Conservation (phyloP, 371 early-diverging fungal genomes). For the Mycotypha africana region DNA sequence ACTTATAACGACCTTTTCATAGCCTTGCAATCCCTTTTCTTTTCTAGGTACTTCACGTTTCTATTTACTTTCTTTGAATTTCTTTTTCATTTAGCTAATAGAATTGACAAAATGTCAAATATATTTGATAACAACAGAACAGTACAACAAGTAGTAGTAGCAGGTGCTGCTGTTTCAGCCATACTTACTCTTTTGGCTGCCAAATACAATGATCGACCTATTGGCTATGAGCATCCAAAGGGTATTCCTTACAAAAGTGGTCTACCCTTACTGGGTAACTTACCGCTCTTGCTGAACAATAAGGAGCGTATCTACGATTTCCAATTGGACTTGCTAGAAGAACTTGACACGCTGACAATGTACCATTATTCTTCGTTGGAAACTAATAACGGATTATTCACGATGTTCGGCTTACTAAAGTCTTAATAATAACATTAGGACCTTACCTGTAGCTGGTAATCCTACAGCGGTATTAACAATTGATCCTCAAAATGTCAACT, state of each 20-base stretch:
- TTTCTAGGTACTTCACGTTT: too few relatives aligned
- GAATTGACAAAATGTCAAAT: too few relatives aligned
- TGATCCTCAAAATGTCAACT: conserved; percentile 15
- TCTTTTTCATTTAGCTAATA: too few relatives aligned
- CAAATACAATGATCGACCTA: conserved; percentile 29
- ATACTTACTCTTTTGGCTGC: conserved; percentile 23
- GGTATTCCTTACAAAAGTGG: conserved; percentile 11
- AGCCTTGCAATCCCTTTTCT: too few relatives aligned
- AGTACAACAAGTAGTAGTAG: too few relatives aligned
- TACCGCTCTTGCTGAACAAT: conserved; percentile 8
- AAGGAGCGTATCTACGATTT: conserved; percentile 12
- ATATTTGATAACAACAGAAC: too few relatives aligned
- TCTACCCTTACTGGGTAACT: conserved; percentile 22
- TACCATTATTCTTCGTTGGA: not conserved
- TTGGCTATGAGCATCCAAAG: conserved; percentile 20
- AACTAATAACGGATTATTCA: not conserved
- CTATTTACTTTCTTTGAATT: too few relatives aligned
- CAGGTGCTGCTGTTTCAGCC: too few relatives aligned
- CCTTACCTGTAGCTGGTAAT: conserved; percentile 9
- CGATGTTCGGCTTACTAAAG: not conserved
- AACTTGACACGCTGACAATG: conserved; percentile 2
- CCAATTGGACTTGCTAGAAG: conserved; percentile 4
- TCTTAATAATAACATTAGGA: not conserved
- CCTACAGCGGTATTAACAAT: conserved; percentile 12
- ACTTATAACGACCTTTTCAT: too few relatives aligned